Percentiles rank a stretch among this genome's conserved stretches.
These are phyloP conservation scores for Xylariaceae sp. DNA, from an alignment of 2,329 filamentous ascomycete species.

Conservation along the genomic window DNA sequence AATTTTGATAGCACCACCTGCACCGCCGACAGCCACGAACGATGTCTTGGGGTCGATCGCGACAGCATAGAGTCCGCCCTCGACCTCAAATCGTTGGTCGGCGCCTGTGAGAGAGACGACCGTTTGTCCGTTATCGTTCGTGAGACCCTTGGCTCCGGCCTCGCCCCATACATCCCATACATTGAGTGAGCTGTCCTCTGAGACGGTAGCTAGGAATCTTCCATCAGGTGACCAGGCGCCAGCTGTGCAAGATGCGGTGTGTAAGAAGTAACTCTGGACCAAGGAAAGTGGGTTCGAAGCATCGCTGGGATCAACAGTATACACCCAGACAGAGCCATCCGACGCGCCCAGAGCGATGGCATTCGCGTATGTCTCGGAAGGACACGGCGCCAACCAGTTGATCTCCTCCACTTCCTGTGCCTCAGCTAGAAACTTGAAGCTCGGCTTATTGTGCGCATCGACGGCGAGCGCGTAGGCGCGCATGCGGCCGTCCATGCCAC, in stretches of 20 bases:
- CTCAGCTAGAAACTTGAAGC: constrained; percentile 65
- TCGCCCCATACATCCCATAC: constrained; percentile 90
- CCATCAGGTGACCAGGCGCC: constrained; percentile 90
- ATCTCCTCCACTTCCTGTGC: constrained; percentile 90
- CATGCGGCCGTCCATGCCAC: constrained; percentile 80
- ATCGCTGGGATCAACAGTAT: constrained; percentile 71
- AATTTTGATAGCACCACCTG: constrained; percentile 79
- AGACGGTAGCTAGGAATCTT: constrained; percentile 78
- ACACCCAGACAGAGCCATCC: constrained; percentile 94
- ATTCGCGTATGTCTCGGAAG: constrained; percentile 67
- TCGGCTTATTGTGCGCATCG: constrained; percentile 41
- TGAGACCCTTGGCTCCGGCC: constrained; percentile 55
- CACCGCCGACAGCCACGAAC: constrained; percentile 82
- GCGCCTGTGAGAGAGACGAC: constrained; percentile 72
- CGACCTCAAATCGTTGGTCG: constrained; percentile 88
- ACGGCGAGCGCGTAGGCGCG: constrained; percentile 60
- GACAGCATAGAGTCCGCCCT: constrained; percentile 86
- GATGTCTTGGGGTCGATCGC: constrained; percentile 75
- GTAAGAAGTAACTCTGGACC: constrained; percentile 87
- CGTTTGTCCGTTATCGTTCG: constrained; percentile 52
- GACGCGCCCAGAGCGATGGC: constrained; percentile 81
- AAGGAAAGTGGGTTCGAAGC: constrained; percentile 64
- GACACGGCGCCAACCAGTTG: constrained; percentile 81
- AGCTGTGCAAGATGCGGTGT: constrained; percentile 81
- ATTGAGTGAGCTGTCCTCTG: constrained; percentile 82